Evolutionary conservation across 2,329 filamentous ascomycete species (phyloP), one percentile per base, ranked within the genome.

Genomic region (Neurospora crassa): DNA sequence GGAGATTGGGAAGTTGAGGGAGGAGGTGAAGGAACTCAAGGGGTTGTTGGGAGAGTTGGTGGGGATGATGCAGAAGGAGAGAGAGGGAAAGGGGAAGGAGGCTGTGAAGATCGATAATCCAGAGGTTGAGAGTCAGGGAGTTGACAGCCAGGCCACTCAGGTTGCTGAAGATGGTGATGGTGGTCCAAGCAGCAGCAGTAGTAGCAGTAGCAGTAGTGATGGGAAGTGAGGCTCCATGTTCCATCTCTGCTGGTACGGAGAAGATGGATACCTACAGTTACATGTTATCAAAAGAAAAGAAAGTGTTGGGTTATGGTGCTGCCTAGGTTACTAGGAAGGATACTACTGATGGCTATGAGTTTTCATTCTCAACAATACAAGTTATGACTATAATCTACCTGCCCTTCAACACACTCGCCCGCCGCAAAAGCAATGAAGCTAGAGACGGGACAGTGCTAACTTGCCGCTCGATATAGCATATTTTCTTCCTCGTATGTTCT

Each of bases 1-100:
- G 34, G 93, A 97, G 79, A 83, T 91, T 40, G 82, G 82, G 75
- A 85, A 86, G 78, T 81, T 91, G 74, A 85, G 85, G 70, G 81
- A 80, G 8, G 90, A 91, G 77, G 82, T 91, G 10, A 83, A 85
- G 14, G 83, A 88, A 75, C 78, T 91, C 73, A 89, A 86, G 79
- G 76, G 78, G 3, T 76, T 88, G 78, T 72, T 89, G 69, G 74
- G 76, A 16, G 72, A 77, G 18, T 68, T 80, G 68, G 72, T 63
- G 53, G 53, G 53, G 14, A 63, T 63, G 53, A 74, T 1, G 76
- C 76, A 43, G 72, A 74, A 24, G 68, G 78, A 11, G 43, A 24
- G 12, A 18, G 45, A 68, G 37, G 67, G 40, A 1, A 71, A 73
- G 16, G 71, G 34, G n/a, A 71, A 41, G n/a, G 59, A 43, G 47